Evolutionary conservation across 176 grass and related monocot genomes (phyloP), one percentile per base, ranked within the genome.

Genomic region (Zoysia japonica): DNA sequence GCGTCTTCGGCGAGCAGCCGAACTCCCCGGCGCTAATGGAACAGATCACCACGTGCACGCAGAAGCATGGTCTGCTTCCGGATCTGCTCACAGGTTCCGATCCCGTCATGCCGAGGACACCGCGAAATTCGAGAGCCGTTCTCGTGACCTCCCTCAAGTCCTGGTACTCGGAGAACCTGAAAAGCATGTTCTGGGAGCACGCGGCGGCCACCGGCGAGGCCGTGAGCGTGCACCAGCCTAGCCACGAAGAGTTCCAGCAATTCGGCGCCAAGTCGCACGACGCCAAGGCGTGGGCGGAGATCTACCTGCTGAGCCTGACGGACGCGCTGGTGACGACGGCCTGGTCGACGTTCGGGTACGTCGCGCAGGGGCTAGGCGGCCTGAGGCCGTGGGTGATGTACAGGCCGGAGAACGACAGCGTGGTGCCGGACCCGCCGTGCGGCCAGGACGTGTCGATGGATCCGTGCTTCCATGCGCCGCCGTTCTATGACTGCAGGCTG

Each of bases 281-380:
- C 46, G 41, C 44, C 67, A 95, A 90, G 85, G 93, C 87, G 66
- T 87, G 85, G 70, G 84, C 93, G 1, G 93, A 95, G 81, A 95
- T 95, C 12, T 95, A 88, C 72, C 74, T 95, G 57, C 67, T 95
- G 40, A 95, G 93, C 70, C 74, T 95, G 36, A 78, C 87, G 2
- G 93, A 95, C 74, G 28, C 5, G 51, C 51, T 95, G 69, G 74
- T 95, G 40, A 96, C 89, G 3, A 88, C 75, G 71, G 61, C 83
- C 3, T 72, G 54, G 69, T 91, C 89, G 10, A 91, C 89, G 40
- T 91, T 91, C 68, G 89, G 89, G 3, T 91, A 91, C 44, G 92
- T 94, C 3, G 84, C 89, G 6, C 68, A 84, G 57, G 81, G 81
- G 14, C 77, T 91, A 11, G 81, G 49, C 9, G 89, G 89, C 8